Conservation (phyloP, 2,329 filamentous ascomycete genomes). For the Fusarium sp. region DNA sequence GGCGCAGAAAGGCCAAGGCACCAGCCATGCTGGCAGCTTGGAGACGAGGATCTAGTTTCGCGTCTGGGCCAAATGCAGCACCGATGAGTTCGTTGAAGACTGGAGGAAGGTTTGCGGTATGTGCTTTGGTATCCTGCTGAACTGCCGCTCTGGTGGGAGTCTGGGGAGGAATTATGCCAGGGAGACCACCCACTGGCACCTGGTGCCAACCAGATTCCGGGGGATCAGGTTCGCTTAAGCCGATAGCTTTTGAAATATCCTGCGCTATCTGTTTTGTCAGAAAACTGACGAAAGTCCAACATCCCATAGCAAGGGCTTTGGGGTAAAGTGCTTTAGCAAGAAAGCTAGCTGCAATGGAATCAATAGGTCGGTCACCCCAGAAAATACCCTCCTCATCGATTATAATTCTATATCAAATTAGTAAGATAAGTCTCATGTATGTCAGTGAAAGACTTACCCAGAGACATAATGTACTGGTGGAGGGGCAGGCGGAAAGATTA, state of each 20-base stretch:
- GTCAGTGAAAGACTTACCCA: conserved; percentile 62
- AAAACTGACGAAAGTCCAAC: conserved; percentile 65
- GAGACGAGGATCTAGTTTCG: conserved; percentile 53
- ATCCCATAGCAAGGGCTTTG: conserved; percentile 61
- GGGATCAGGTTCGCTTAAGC: conserved; percentile 51
- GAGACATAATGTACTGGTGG: conserved; percentile 70
- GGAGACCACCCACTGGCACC: conserved; percentile 43
- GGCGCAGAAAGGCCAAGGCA: conserved; percentile 55
- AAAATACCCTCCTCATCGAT: conserved; percentile 63
- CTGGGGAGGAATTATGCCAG: conserved; percentile 39
- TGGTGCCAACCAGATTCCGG: conserved; percentile 51
- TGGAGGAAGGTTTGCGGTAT: conserved; percentile 42
- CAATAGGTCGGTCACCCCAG: conserved; percentile 62
- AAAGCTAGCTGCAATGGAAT: conserved; percentile 59
- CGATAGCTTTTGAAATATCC: conserved; percentile 60
- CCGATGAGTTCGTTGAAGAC: conserved; percentile 45
- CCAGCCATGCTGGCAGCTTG: conserved; percentile 52
- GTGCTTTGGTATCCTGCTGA: conserved; percentile 42
- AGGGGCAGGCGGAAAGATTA: conserved; percentile 69
- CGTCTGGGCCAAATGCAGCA: conserved; percentile 46
- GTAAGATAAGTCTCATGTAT: not conserved
- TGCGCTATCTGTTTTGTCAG: conserved; percentile 60
- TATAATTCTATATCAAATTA: conserved; percentile 58
- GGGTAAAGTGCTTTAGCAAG: conserved; percentile 67
- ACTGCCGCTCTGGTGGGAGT: conserved; percentile 42